These are phyloP conservation scores for Gossypium ekmanianum DNA, from an alignment of 345 rosid species.

Conservation along the genomic window DNA sequence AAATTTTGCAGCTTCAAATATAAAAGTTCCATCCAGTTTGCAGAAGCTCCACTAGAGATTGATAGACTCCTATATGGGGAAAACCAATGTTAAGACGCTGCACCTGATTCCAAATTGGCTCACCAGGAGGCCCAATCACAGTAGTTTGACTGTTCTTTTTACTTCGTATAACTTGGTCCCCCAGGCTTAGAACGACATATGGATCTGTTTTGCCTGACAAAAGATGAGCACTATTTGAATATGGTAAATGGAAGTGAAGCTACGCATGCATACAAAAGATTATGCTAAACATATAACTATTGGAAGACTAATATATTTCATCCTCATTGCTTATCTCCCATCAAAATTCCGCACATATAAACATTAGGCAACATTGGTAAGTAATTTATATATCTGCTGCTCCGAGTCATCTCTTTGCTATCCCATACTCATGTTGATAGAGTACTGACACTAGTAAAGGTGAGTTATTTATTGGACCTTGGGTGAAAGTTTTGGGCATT, in stretches of 20 bases:
- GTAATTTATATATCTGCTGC: neutral
- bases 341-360: neutral
- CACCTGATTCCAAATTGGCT: constrained; percentile 99
- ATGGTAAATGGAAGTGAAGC: constrained; percentile 2
- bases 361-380: constrained; percentile 1
- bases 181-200: constrained; percentile 74
- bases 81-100: constrained; percentile 17
- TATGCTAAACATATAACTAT: neutral
- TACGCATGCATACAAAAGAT: constrained; percentile 10
- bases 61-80: constrained; percentile 18
- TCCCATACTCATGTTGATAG: neutral
- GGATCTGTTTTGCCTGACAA: constrained; percentile 94
- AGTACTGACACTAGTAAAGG: neutral
- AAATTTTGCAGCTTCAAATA: constrained; percentile 1
- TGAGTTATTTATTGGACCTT: neutral
- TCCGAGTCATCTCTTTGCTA: neutral
- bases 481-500: neutral
- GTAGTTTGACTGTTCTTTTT: constrained; percentile 98
- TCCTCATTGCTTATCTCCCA: neutral
- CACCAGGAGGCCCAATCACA: constrained; percentile 86
- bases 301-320: neutral
- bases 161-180: constrained; percentile 85
- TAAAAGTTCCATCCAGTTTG: neutral
- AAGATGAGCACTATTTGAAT: constrained; percentile 7
- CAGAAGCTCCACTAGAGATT: neutral